Conservation (phyloP, 78 protist species). For the Anaeramoeba flamelloides region DNA sequence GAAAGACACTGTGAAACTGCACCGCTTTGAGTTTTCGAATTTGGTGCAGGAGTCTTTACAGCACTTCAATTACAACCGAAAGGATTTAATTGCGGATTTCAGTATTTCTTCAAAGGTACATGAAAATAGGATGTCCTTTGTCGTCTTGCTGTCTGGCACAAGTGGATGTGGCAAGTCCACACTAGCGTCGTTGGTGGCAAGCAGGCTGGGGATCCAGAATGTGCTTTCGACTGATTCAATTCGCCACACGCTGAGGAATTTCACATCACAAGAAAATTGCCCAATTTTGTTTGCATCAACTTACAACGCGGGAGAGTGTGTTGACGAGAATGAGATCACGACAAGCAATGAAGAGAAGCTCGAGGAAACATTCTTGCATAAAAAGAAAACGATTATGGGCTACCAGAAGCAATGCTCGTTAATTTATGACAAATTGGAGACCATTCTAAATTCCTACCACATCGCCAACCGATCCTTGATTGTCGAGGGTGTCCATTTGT, state of each 20-base stretch:
- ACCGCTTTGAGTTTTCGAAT: no score
- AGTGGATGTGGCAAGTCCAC: slow-evolving; percentile 52
- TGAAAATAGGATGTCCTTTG: no score
- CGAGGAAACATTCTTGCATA: no score
- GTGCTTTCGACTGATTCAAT: slow-evolving; percentile 48
- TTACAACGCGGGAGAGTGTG: slow-evolving; percentile 8
- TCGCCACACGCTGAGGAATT: slow-evolving; percentile 32
- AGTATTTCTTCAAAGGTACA: no score
- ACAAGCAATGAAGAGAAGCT: no score
- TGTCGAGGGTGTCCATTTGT: slow-evolving; percentile 18
- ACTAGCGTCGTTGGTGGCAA: slow-evolving; percentile 35
- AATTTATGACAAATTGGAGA: neutral
- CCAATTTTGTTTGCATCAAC: slow-evolving; percentile 17
- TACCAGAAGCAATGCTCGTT: neutral
- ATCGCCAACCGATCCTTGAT: neutral
- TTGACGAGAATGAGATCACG: neutral
- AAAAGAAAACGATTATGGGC: no score
- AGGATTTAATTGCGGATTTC: no score
- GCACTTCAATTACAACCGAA: no score
- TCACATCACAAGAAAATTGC: neutral
- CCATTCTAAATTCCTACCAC: neutral
- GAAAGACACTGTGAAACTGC: no score
- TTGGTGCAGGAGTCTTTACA: no score
- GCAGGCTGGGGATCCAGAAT: slow-evolving; percentile 32
- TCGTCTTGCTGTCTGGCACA: slow-evolving; percentile 41